Evolutionary conservation across 116 monocot genomes (phyloP), one percentile per base, ranked within the genome.

Genomic region (Zostera marina): DNA sequence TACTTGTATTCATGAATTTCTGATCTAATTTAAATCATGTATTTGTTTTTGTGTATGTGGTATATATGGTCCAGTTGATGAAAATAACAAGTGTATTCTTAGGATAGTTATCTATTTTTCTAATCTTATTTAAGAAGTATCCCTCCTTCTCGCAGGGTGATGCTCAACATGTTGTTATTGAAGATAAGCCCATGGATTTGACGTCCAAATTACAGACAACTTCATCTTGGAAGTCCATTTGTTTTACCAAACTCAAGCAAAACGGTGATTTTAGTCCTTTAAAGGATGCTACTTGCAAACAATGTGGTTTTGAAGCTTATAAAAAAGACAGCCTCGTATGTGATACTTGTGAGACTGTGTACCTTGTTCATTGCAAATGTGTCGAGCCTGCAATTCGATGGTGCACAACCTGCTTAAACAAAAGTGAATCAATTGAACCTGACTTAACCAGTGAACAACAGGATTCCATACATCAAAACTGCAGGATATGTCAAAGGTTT

Each of bases 361-460:
- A 72, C 68, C 89, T 84, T 57, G 24, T 84, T n/a, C n/a, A n/a
- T n/a, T n/a, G n/a, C 19, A 58, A 63, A n/a, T 90, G 89, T 52
- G 45, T 59, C 10, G 47, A 73, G 14, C 74, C 81, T 54, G 14
- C 59, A 58, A 38, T 69, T 22, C 44, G 84, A 81, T 74, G 68
- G 51, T 84, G 84, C 51, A 10, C 61, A 48, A 53, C 59, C n/a
- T 90, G 84, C 63, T 17, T 41, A 44, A 64, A 51, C 42, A 56
- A 58, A 16, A 51, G 23, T 24, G 63, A 64, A 46, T 53, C 60
- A n/a, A 20, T 60, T 9, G 62, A 64, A 16, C 48, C 56, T 20
- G 22, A 57, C 26, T 52, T 23, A 15, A 53, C 49, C 24, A 12
- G 38, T 52, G 21, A 26, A 41, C 60, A 71, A 53, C 39, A 63